phyloP scores from a whole-genome alignment of 805 yeast genomes.

The Yarrowia sp. region DNA sequence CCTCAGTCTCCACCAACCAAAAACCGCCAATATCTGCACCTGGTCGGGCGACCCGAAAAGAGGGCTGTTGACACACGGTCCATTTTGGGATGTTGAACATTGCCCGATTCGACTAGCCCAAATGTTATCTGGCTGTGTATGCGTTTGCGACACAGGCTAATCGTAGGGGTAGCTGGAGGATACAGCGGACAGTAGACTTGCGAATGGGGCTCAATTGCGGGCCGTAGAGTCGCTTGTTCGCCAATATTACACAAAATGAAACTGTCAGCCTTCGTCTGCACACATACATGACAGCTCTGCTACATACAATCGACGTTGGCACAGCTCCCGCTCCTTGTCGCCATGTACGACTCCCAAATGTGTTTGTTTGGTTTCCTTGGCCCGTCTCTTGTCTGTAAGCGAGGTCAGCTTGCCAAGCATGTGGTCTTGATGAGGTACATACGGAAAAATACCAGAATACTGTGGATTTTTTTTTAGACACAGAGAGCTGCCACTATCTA shows the following conservation, averaged over 20 bases:
- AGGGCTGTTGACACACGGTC: conserved; percentile 10
- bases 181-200: not conserved
- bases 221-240: not conserved
- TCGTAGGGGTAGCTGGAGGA: not conserved
- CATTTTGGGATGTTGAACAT: conserved; percentile 27
- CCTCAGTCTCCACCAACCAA: conserved; percentile 1
- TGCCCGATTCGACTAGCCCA: not conserved
- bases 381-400: conserved; percentile 15
- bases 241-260: not conserved
- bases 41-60: conserved; percentile 6
- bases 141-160: not conserved
- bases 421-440: conserved; percentile 5
- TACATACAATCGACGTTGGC: not conserved
- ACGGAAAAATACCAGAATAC: not conserved
- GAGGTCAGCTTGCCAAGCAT: not conserved
- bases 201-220: too few relatives aligned
- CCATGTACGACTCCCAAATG: conserved; percentile 5
- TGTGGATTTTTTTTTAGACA: too few relatives aligned
- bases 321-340: not conserved
- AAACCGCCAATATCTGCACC: conserved; percentile 1
- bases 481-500: too few relatives aligned
- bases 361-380: conserved; percentile 1
- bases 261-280: not conserved
- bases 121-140: not conserved
- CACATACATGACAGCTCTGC: not conserved